phyloP scores from a whole-genome alignment of 108 stramenopile species.

The Skeletonema marinoi region DNA sequence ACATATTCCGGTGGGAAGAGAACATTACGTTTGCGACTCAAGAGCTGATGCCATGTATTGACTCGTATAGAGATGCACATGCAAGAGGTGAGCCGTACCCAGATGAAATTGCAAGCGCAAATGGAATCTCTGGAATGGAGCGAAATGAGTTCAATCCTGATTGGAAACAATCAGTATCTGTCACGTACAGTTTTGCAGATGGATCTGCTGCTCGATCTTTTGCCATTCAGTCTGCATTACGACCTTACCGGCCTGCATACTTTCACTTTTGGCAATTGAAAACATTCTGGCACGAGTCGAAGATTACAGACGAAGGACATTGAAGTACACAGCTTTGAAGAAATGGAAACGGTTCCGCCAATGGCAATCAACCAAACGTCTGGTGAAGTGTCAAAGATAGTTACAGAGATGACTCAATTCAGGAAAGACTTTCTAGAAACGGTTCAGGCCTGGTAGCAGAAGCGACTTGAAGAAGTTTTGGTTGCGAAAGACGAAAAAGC shows the following conservation, averaged over 20 bases:
- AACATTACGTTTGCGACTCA: conserved; percentile 94
- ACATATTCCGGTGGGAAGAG: conserved; percentile 96
- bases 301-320: conserved; percentile 89
- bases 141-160: conserved; percentile 63
- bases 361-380: conserved; percentile 60
- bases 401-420: conserved; percentile 91
- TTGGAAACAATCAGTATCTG: conserved; percentile 80
- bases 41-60: conserved; percentile 87
- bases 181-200: conserved; percentile 94
- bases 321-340: conserved; percentile 91
- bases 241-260: conserved; percentile 90
- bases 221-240: conserved; percentile 93
- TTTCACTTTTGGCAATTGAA: conserved; percentile 96
- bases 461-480: conserved; percentile 92
- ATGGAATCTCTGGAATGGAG: neutral
- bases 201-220: conserved; percentile 92
- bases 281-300: conserved; percentile 94
- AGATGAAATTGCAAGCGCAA: conserved; percentile 38
- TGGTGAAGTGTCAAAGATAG: conserved; percentile 54
- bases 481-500: conserved; percentile 95
- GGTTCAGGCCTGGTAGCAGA: conserved; percentile 24
- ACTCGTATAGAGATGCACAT: conserved; percentile 85
- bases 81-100: conserved; percentile 61
- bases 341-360: conserved; percentile 91
- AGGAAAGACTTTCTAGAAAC: conserved; percentile 69